A percentile compares a stretch with the other conserved stretches of the same genome.
These are phyloP conservation scores for Suillus ampliporus DNA, from an alignment of 768 basidiomycete species.

Conservation along the genomic window DNA sequence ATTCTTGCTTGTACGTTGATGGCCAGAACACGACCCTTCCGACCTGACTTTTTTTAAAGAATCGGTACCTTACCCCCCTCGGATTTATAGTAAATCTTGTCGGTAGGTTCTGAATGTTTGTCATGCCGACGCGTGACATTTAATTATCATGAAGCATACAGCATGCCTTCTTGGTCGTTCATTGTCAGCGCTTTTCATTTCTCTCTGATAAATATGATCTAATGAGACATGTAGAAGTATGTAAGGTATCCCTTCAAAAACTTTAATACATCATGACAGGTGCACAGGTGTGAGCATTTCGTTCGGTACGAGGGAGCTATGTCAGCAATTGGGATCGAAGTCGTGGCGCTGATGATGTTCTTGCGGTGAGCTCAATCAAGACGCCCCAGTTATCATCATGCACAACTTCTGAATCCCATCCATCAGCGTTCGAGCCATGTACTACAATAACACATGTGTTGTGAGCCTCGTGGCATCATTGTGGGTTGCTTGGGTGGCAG, in stretches of 20 bases:
- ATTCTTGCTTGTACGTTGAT: conserved; percentile 44
- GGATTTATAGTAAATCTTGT: conserved; percentile 63
- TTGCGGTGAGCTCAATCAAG: conserved; percentile 38
- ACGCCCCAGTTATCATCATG: neutral
- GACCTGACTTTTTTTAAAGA: conserved; percentile 45
- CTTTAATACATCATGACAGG: neutral
- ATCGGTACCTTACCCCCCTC: conserved; percentile 68
- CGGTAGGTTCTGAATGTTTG: conserved; percentile 29
- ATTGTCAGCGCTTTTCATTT: neutral
- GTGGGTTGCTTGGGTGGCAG: conserved; percentile 48
- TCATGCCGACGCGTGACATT: neutral
- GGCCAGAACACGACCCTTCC: neutral
- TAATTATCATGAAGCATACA: conserved; percentile 19
- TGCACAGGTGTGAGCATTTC: conserved; percentile 48
- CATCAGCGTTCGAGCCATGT: conserved; percentile 25
- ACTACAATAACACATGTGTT: conserved; percentile 15
- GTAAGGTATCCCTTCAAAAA: conserved; percentile 3
- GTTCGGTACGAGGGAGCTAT: conserved; percentile 56
- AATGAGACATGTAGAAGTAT: conserved; percentile 6
- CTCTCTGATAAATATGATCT: neutral
- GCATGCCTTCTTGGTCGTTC: conserved; percentile 18
- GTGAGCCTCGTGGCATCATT: conserved; percentile 28
- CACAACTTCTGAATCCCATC: neutral
- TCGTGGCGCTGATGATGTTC: conserved; percentile 49
- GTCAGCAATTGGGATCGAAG: conserved; percentile 45